A percentile compares a stretch with the other conserved stretches of the same genome.
Conservation (phyloP, 2,329 filamentous ascomycete species). For the Arthrobotrys conoides region DNA sequence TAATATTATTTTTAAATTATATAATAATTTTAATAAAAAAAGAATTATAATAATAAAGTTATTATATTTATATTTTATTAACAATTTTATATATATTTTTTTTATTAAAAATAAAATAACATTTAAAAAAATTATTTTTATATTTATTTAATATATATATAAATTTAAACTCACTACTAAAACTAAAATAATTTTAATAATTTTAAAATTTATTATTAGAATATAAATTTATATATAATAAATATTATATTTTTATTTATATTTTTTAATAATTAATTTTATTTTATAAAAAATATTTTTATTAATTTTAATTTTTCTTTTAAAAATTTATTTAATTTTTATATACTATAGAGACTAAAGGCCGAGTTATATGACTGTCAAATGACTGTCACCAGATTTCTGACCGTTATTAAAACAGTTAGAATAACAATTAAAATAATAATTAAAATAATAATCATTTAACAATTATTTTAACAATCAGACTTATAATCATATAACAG, state of each 20-base stretch:
- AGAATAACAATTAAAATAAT: no score
- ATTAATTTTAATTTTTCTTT: background rate
- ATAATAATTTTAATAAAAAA: background rate
- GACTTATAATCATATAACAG: no score
- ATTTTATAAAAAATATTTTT: background rate
- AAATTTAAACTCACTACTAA: background rate
- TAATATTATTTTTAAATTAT: background rate
- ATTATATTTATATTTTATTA: background rate
- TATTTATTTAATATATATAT: background rate
- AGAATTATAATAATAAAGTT: background rate
- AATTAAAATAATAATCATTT: no score
- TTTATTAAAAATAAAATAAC: background rate
- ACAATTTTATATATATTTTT: background rate
- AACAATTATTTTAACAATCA: no score
- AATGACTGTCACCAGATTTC: no score
- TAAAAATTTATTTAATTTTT: no score
- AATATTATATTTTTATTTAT: no score
- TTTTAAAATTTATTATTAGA: background rate
- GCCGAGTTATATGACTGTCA: no score
- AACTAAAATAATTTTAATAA: background rate
- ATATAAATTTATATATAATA: background rate
- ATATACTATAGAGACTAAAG: no score
- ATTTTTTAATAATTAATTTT: background rate
- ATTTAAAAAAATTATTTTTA: background rate
- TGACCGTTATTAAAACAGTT: no score